These are phyloP conservation scores for Rhodofomes roseus DNA, from an alignment of 1,284 basidiomycete species.

Conservation along the genomic window DNA sequence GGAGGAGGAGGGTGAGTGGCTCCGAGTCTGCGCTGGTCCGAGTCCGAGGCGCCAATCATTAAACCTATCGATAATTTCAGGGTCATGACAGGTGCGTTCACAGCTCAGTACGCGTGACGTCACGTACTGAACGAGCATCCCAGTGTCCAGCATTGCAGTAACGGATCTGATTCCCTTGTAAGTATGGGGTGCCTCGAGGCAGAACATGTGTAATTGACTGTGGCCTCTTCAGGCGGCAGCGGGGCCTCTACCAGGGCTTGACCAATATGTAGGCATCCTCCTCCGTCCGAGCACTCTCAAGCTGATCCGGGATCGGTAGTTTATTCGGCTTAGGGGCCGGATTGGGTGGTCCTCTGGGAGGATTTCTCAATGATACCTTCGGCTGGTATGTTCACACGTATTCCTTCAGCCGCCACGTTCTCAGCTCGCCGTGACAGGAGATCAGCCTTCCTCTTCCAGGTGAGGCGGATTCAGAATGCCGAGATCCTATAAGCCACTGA, in stretches of 20 bases:
- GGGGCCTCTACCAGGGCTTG: constrained; percentile 87
- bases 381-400: constrained; percentile 62
- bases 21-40: constrained; percentile 9
- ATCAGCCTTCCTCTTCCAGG: constrained; percentile 67
- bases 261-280: constrained; percentile 66
- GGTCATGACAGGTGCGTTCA: constrained; percentile 71
- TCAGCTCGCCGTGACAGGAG: constrained; percentile 41
- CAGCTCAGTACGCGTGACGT: constrained; percentile 17
- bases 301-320: constrained; percentile 33
- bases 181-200: constrained; percentile 28
- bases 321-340: constrained; percentile 75
- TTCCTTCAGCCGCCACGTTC: constrained; percentile 1
- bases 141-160: constrained; percentile 74
- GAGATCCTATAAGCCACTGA: neutral
- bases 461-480: constrained; percentile 27
- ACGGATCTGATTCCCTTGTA: constrained; percentile 81
- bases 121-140: constrained; percentile 17
- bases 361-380: constrained; percentile 79
- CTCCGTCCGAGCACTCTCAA: constrained; percentile 6
- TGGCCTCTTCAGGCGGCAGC: constrained; percentile 57
- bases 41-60: constrained; percentile 6
- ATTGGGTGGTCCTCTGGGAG: constrained; percentile 87
- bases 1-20: constrained; percentile 82
- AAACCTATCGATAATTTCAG: constrained; percentile 30
- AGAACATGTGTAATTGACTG: constrained; percentile 9